Evolutionary conservation across 768 basidiomycete species (phyloP).

Genomic region (Lactifluus piperatus): DNA sequence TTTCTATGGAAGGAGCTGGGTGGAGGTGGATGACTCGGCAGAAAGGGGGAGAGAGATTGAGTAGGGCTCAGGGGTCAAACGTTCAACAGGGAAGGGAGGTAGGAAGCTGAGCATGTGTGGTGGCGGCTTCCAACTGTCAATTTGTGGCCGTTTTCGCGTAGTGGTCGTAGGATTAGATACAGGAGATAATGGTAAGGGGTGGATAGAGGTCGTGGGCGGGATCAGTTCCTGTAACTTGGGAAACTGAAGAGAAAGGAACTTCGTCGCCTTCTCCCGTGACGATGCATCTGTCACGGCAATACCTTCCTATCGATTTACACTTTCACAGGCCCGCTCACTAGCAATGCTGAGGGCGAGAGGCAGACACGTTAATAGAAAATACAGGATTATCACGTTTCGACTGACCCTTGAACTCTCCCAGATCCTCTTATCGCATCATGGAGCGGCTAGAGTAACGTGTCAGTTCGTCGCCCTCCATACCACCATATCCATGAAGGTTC

Average conservation of each 20-base stretch:
- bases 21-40: slow-evolving; percentile 27
- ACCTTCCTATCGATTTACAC: slow-evolving; percentile 39
- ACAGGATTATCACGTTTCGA: slow-evolving; percentile 24
- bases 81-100: slow-evolving; percentile 52
- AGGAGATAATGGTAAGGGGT: slow-evolving; percentile 46
- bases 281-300: slow-evolving; percentile 17
- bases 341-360: slow-evolving; percentile 40
- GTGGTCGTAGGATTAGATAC: slow-evolving; percentile 53
- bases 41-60: slow-evolving; percentile 31
- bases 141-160: slow-evolving; percentile 48
- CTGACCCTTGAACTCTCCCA: slow-evolving; percentile 65
- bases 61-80: slow-evolving; percentile 25
- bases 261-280: slow-evolving; percentile 10
- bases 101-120: slow-evolving; percentile 57
- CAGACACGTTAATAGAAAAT: slow-evolving; percentile 24
- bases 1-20: slow-evolving; percentile 31
- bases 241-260: slow-evolving; percentile 11
- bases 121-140: slow-evolving; percentile 50
- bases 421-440: slow-evolving; percentile 57
- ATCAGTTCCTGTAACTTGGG: slow-evolving; percentile 9
- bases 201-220: slow-evolving; percentile 22
- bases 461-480: slow-evolving; percentile 61
- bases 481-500: slow-evolving; percentile 61
- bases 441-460: slow-evolving; percentile 58
- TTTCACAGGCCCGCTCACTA: slow-evolving; percentile 47